phyloP scores from a whole-genome alignment of 257 asterid species.

The Solanum pinnatisectum region DNA sequence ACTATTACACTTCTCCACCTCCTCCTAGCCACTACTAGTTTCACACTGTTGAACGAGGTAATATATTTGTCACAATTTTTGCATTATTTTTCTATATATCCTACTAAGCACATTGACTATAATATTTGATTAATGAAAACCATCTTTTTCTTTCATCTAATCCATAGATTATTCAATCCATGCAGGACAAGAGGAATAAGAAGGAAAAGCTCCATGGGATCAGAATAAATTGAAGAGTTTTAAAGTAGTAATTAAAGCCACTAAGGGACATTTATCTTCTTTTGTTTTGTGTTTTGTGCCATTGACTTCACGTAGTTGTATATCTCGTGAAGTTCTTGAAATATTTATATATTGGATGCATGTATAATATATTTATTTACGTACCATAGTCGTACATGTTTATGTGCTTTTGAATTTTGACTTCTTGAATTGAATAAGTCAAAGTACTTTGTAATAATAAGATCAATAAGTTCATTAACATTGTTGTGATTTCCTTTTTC shows the following conservation, averaged over 20 bases:
- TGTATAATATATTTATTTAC: neutral
- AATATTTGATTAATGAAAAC: neutral
- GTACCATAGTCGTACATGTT: neutral
- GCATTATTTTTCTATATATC: neutral
- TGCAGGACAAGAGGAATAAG: neutral
- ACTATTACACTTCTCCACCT: conserved; percentile 11
- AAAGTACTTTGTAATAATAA: neutral
- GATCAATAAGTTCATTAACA: neutral
- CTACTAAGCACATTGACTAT: neutral
- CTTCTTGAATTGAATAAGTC: neutral
- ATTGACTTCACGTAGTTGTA: conserved; percentile 12
- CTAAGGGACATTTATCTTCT: neutral
- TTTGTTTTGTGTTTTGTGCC: neutral
- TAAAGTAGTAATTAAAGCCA: neutral
- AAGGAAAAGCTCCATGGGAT: neutral
- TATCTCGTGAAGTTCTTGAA: neutral
- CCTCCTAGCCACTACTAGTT: conserved; percentile 16
- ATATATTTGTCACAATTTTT: neutral
- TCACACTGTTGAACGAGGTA: neutral
- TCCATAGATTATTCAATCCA: neutral
- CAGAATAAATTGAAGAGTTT: neutral
- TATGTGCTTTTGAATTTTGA: neutral
- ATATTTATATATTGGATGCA: neutral
- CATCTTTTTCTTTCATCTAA: neutral
- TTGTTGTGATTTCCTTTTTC: neutral